Base-by-base conservation (phyloP, 352 stramenopile species). In the Blastocystis sp. region DNA sequence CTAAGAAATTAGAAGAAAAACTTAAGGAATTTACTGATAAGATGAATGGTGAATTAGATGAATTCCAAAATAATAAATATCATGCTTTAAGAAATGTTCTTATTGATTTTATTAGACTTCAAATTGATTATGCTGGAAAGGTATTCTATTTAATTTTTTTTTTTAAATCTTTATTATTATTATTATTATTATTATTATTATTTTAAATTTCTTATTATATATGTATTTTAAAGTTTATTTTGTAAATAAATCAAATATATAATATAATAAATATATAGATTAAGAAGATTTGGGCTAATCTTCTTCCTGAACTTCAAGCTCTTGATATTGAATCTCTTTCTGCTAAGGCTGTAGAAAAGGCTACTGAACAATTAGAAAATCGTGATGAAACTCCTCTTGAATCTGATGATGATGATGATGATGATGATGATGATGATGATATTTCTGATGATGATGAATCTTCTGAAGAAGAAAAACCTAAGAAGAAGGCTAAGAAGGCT, bases 1-100 rank as follows among this genome's bases (percentile, higher is more conserved):
- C 46, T 11, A 36, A 36, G 25, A 57, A 57, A 36, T 36, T 57
- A 36, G 45, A 57, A 36, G 45, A 57, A 36, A 57, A 57, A 36
- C 46, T 57, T 33, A 45, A 57, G 25, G 45, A 33, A 21, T 23
- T 57, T 13, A 57, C 46, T n/a, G 46, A 57, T 33, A 57, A 57
- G 46, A 9, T 57, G 13, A 57, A 52, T 13, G 46, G 31, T 4
- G 46, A 45, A 36, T 6, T 57, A 1, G 46, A 57, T 2, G 46
- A 57, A 13, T 57, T 57, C 46, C 46, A 36, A 25, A 28, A 13
- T 18, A 19, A 45, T 23, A 57, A 57, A 36, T 45, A 45, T 33
- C 30, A 18, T 23, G 23, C 45, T 33, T 24, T 57, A 0, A 33
- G 46, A 18, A 19, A 11, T n/a, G 45, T 57, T 19, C 33, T 57